Evolutionary conservation across 169 alveolate genomes (phyloP), one percentile per base, ranked within the genome.

Genomic region (Plasmodium vinckei): DNA sequence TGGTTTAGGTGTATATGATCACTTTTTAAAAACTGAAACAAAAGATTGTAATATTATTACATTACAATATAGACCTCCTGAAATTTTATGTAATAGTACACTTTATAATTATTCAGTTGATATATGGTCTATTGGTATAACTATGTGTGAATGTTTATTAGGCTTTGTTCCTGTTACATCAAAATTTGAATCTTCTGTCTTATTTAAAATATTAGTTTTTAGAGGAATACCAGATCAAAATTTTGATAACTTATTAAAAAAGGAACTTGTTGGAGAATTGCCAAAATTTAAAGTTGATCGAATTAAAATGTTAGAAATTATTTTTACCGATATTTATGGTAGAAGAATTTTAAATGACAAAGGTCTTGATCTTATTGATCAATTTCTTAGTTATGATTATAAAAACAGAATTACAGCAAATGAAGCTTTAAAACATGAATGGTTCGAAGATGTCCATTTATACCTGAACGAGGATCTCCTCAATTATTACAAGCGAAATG

Each of bases 301-400:
- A 9, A 13, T 89, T 17, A 73, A 63, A 49, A 88, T 92, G 69
- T 65, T 94, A 67, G 49, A 92, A 69, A 73, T 87, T 7, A 73
- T 94, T 73, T 94, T 94, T 70, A 94, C 96, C 5, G 96, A 94
- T 63, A 93, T 92, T 47, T 94, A 92, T 65, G 96, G 96, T 6
- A 67, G 96, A 46, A 92, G 70, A 70, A 87, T 94, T 42, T 53
- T 94, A 39, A 92, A 94, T 67, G 95, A 93, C 44, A 93, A 94
- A 15, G 97, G 97, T 17, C 92, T 96, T 21, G 98, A 96, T 60
- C 79, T 96, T 60, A 57, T 96, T 21, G 94, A 92, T 33, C 92
- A 92, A 63, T 94, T 96, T 92, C 93, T 96, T 33, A 92, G 92
- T 46, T 94, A 88, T 71, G 91, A 93, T 72, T 97, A 97, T 21